Evolutionary conservation across 106 monocot genomes (phyloP), one percentile per base, ranked within the genome.

Genomic region (Dendrobium huoshanense): DNA sequence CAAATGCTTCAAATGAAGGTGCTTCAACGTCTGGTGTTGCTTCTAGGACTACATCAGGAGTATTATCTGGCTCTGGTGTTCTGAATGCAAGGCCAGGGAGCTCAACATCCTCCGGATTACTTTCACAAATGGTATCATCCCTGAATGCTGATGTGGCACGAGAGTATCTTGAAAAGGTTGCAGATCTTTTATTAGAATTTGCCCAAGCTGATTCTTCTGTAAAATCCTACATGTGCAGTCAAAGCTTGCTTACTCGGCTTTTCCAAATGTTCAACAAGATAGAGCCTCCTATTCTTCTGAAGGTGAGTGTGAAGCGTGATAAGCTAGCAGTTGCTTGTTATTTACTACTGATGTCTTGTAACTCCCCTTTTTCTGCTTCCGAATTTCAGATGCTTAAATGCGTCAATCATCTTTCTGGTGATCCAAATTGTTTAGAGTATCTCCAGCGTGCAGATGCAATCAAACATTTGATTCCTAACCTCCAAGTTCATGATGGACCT

Each of bases 181-280:
- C 83, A 31, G 83, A 83, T 78, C 73, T 83, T 19, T 79, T 83
- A 41, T 74, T 83, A 29, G 92, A 89, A 67, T 92, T 92, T 79
- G 79, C 89, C 25, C 89, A 80, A 77, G 85, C 92, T 64, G 89
- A 89, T 82, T 81, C 83, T 59, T 83, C 79, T 78, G 92, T 89
- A 31, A 92, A 92, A 82, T 78, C 82, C 11, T 85, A 87, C 45
- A 92, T 92, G 92, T 92, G 92, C 54, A 87, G 82, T 77, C 92
- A 87, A 85, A 92, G 89, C 75, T 79, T 92, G 88, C 89, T 92
- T 43, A 76, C 80, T 61, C 89, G 92, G 8, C 92, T 92, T 78
- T 92, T 92, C 75, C 92, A 92, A 72, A 92, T 92, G 92, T 88
- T 92, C 76, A 86, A 86, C 79, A 92, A 89, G 82, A 89, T 89